These are phyloP conservation scores for Tuber indicum DNA, from an alignment of 495 filamentous ascomycete genomes.

Conservation along the genomic window DNA sequence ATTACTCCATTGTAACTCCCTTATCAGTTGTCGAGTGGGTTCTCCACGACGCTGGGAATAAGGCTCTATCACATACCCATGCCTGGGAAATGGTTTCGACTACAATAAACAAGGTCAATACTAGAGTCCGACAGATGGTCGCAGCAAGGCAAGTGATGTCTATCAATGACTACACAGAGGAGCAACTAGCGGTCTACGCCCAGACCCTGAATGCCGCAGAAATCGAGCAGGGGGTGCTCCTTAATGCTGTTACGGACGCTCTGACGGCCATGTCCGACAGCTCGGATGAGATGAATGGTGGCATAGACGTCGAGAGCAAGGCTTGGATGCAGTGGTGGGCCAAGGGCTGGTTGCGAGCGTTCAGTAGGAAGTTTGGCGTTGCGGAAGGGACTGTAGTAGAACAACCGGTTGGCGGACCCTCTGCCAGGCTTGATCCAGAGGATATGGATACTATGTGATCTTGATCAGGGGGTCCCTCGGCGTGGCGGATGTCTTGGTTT, in stretches of 20 bases:
- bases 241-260: slow-evolving; percentile 72
- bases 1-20: slow-evolving; percentile 89
- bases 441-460: slow-evolving; percentile 33
- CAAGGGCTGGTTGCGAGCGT: slow-evolving; percentile 76
- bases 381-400: slow-evolving; percentile 58
- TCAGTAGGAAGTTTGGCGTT: slow-evolving; percentile 70
- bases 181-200: slow-evolving; percentile 56
- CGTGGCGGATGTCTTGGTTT: neutral
- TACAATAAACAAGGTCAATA: slow-evolving; percentile 88
- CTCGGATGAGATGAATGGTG: slow-evolving; percentile 52
- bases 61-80: slow-evolving; percentile 62
- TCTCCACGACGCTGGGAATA: slow-evolving; percentile 59
- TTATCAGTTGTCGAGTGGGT: slow-evolving; percentile 83
- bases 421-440: slow-evolving; percentile 24
- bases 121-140: slow-evolving; percentile 77
- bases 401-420: slow-evolving; percentile 6
- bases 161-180: slow-evolving; percentile 32
- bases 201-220: slow-evolving; percentile 61
- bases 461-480: neutral
- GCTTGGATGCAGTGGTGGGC: slow-evolving; percentile 73
- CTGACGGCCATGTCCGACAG: slow-evolving; percentile 66
- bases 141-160: slow-evolving; percentile 47
- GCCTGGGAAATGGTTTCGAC: slow-evolving; percentile 82
- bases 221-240: slow-evolving; percentile 66
- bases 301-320: slow-evolving; percentile 50